These are phyloP conservation scores for Copromyces sp. DNA, from an alignment of 495 filamentous ascomycete genomes.

Conservation along the genomic window DNA sequence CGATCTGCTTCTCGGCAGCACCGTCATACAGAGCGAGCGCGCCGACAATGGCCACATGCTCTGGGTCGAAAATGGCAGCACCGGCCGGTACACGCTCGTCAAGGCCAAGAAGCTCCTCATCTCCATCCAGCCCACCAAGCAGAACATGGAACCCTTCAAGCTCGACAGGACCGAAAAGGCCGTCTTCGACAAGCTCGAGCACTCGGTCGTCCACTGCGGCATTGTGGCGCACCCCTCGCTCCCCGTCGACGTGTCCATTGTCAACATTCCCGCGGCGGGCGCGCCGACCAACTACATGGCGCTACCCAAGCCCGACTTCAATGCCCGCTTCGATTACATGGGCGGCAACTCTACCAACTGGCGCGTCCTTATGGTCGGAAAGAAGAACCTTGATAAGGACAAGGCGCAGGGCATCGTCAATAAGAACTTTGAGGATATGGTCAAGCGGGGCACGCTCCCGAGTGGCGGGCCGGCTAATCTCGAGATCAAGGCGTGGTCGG, in stretches of 20 bases:
- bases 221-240: slow-evolving; percentile 24
- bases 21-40: slow-evolving; percentile 22
- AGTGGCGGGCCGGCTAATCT: slow-evolving; percentile 8
- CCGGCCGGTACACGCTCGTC: slow-evolving; percentile 21
- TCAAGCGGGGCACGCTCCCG: slow-evolving; percentile 18
- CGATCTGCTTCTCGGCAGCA: slow-evolving; percentile 29
- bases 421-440: slow-evolving; percentile 21
- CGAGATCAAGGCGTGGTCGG: slow-evolving; percentile 25
- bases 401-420: slow-evolving; percentile 23
- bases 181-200: slow-evolving; percentile 24
- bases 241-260: slow-evolving; percentile 15
- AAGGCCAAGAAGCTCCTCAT: slow-evolving; percentile 30
- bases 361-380: slow-evolving; percentile 30
- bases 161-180: slow-evolving; percentile 23
- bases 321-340: slow-evolving; percentile 15
- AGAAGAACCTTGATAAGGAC: slow-evolving; percentile 13
- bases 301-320: slow-evolving; percentile 16
- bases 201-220: slow-evolving; percentile 25
- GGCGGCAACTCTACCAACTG: slow-evolving; percentile 22
- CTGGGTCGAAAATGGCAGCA: slow-evolving; percentile 21
- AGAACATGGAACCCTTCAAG: slow-evolving; percentile 26
- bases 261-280: slow-evolving; percentile 14
- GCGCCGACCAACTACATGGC: slow-evolving; percentile 18
- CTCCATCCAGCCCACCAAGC: slow-evolving; percentile 27
- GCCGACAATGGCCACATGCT: slow-evolving; percentile 22